Evolutionary conservation across 176 grass and related monocot genomes (phyloP), one percentile per base, ranked within the genome.

Genomic region (Hordeum vulgare): DNA sequence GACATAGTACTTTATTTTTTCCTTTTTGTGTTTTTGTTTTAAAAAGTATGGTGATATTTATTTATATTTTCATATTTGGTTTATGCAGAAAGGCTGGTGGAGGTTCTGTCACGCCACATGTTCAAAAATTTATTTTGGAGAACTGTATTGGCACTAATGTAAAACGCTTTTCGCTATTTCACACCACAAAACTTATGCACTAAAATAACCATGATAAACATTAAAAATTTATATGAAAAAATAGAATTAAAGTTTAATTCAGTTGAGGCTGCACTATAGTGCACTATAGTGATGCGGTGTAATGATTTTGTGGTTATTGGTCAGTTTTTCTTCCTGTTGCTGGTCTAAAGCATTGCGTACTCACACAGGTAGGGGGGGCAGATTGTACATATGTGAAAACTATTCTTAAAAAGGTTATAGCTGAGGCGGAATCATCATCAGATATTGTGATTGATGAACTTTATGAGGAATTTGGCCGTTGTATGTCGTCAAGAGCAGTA

Each of bases 391-490:
- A 98, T 75, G 65, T 77, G 8, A 91, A 40, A 73, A 62, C 79
- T 79, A 54, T 90, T 86, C 80, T 98, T 31, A 91, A 93, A 75
- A 93, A 77, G 76, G 66, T 98, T 75, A 93, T 98, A 82, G 58
- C 76, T 26, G 83, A 83, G 78, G 72, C 78, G 76, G 96, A 95
- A 90, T 87, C 72, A 83, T 88, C 81, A 2, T 86, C 85, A 25
- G 83, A 83, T 23, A 39, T 63, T 87, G 91, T 90, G 17, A 88
- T 77, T 66, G 96, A 98, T 80, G 87, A 29, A 37, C 60, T 98
- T 25, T 98, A 98, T 78, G 96, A 98, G 85, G 87, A 93, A 79
- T 82, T 98, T 70, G 76, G 87, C 25, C 69, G 79, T 64, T 91
- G 66, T 71, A 86, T 98, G 80, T 85, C 81, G 41, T 64, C 42